A percentile compares a stretch with the other conserved stretches of the same genome.
Conservation (phyloP, 2,329 filamentous ascomycete genomes). For the Myriosclerotinia curreyana region DNA sequence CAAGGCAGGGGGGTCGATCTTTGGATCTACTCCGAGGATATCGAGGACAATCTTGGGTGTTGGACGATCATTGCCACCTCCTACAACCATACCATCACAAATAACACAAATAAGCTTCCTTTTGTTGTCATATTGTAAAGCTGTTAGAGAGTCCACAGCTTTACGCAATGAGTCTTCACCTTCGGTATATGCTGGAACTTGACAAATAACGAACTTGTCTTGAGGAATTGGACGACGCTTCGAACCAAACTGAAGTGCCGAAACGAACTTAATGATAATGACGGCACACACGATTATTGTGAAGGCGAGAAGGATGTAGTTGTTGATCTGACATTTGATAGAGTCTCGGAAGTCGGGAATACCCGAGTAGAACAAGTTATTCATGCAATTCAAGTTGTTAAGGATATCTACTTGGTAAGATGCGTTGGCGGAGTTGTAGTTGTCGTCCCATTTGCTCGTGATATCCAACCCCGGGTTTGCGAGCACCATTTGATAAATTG, state of each 20-base stretch:
- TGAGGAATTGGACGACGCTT: constrained; percentile 86
- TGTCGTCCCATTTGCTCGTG: constrained; percentile 58
- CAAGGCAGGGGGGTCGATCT: constrained; percentile 89
- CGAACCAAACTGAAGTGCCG: constrained; percentile 88
- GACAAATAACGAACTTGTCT: constrained; percentile 98
- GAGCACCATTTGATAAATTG: constrained; percentile 65
- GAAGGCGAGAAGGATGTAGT: constrained; percentile 84
- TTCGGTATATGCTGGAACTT: constrained; percentile 96
- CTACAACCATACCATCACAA: constrained; percentile 96
- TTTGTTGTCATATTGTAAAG: constrained; percentile 96
- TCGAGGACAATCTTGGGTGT: constrained; percentile 98
- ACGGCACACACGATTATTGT: constrained; percentile 79
- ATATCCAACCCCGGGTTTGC: constrained; percentile 79
- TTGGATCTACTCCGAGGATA: constrained; percentile 94
- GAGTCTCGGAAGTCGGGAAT: constrained; percentile 79
- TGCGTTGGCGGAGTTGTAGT: constrained; percentile 51
- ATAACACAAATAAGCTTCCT: constrained; percentile 94
- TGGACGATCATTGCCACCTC: constrained; percentile 90
- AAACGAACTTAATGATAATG: constrained; percentile 83
- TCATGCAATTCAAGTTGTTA: constrained; percentile 75
- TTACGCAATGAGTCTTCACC: constrained; percentile 93
- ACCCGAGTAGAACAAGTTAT: constrained; percentile 80
- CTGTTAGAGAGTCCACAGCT: constrained; percentile 89
- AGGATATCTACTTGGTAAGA: constrained; percentile 50
- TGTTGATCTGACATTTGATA: constrained; percentile 78